These are phyloP conservation scores for Candida ipomoeae DNA, from an alignment of 805 yeast genomes.

Conservation along the genomic window DNA sequence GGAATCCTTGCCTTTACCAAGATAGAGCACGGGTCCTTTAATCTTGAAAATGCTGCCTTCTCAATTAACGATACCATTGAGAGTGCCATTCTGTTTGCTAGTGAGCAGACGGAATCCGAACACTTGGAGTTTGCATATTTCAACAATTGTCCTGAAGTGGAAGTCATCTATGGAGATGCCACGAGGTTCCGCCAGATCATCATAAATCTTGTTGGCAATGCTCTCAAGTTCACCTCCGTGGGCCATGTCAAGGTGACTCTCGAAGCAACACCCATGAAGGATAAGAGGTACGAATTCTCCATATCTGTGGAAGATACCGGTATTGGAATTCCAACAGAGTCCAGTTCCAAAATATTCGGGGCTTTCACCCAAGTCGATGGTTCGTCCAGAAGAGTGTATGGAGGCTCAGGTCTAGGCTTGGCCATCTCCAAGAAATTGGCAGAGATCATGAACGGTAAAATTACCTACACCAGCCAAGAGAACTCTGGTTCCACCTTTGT, in stretches of 20 bases:
- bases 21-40: conserved; percentile 52
- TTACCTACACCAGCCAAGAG: conserved; percentile 43
- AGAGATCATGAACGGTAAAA: conserved; percentile 46
- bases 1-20: conserved; percentile 53
- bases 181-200: conserved; percentile 49
- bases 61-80: conserved; percentile 43
- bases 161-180: conserved; percentile 43
- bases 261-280: conserved; percentile 24
- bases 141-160: conserved; percentile 38
- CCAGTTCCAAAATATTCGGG: conserved; percentile 44
- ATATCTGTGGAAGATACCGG: conserved; percentile 48
- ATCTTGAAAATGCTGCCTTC: conserved; percentile 41
- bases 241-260: conserved; percentile 42
- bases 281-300: conserved; percentile 34
- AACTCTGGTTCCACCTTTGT: conserved; percentile 46
- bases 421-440: conserved; percentile 47
- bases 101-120: conserved; percentile 44
- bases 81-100: conserved; percentile 45
- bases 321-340: conserved; percentile 47
- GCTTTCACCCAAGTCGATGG: conserved; percentile 58
- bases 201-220: conserved; percentile 50
- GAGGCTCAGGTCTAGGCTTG: conserved; percentile 51
- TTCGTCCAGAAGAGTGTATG: conserved; percentile 46
- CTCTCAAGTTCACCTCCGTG: conserved; percentile 45
- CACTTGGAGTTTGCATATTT: conserved; percentile 43